Evolutionary conservation across 768 basidiomycete genomes (phyloP).

Genomic region (Termitomyces sp.): DNA sequence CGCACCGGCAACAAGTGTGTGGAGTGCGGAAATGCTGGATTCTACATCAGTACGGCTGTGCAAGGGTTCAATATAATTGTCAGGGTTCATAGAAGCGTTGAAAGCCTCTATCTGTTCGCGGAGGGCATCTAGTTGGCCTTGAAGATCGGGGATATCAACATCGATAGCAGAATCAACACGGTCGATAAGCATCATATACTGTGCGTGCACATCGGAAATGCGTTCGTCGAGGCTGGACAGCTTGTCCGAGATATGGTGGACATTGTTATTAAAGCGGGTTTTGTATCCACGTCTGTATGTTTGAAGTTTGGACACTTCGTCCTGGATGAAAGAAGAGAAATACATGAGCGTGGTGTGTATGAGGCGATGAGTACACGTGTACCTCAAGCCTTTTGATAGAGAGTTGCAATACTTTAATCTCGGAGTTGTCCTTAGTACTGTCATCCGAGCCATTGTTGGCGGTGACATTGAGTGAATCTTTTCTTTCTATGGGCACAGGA

Average conservation of each 20-base stretch:
- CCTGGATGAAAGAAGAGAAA: constrained; percentile 14
- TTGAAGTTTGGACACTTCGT: constrained; percentile 33
- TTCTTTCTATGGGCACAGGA: background rate
- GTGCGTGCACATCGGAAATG: constrained; percentile 29
- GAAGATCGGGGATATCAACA: constrained; percentile 27
- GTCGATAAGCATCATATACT: constrained; percentile 28
- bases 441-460: background rate
- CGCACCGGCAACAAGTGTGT: constrained; percentile 36
- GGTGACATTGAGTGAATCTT: background rate
- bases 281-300: constrained; percentile 33
- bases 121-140: constrained; percentile 31
- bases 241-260: constrained; percentile 32
- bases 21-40: constrained; percentile 28
- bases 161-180: constrained; percentile 25
- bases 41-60: constrained; percentile 21
- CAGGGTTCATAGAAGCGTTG: background rate
- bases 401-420: constrained; percentile 7
- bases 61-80: constrained; percentile 4
- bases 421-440: background rate
- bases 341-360: background rate
- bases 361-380: background rate
- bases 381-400: constrained; percentile 16
- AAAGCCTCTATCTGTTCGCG: constrained; percentile 21
- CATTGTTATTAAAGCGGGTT: constrained; percentile 33
- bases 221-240: constrained; percentile 34